These are phyloP conservation scores for Penicillium oxalicum DNA, from an alignment of 2,329 filamentous ascomycete genomes.

Conservation along the genomic window DNA sequence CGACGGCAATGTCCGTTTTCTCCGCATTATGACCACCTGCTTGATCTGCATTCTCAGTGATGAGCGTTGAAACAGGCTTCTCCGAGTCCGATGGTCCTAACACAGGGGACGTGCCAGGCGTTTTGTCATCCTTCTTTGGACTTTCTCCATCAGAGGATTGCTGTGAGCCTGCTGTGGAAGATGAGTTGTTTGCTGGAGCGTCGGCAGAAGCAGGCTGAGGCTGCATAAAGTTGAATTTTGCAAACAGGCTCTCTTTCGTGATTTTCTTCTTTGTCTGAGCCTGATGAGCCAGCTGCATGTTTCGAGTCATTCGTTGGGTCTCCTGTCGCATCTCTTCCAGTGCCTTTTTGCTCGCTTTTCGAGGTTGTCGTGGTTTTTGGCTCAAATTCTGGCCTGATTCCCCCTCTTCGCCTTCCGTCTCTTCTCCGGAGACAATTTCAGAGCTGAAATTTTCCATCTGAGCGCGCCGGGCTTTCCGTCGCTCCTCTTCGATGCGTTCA, in stretches of 20 bases:
- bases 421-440: conserved; percentile 45
- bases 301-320: conserved; percentile 83
- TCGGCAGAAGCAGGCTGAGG: conserved; percentile 29
- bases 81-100: conserved; percentile 19
- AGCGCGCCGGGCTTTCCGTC: conserved; percentile 31
- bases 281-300: conserved; percentile 85
- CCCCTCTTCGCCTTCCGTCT: conserved; percentile 55
- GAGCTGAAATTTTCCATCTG: conserved; percentile 31
- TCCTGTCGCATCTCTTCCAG: conserved; percentile 92
- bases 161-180: conserved; percentile 48
- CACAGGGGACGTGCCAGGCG: conserved; percentile 65
- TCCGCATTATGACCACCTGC: conserved; percentile 3
- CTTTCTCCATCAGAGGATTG: conserved; percentile 40
- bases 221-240: conserved; percentile 69
- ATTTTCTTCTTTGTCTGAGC: conserved; percentile 89
- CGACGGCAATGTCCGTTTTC: conserved; percentile 32
- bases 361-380: conserved; percentile 59
- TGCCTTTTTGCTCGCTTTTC: conserved; percentile 91
- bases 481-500: conserved; percentile 51
- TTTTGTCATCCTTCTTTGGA: conserved; percentile 45
- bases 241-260: conserved; percentile 73
- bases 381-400: conserved; percentile 62
- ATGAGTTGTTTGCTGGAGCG: conserved; percentile 26
- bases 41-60: not conserved
- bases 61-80: conserved; percentile 6